Evolutionary conservation across 306 rosid genomes (phyloP), one percentile per base, ranked within the genome.

Genomic region (Dryas alaskensis): DNA sequence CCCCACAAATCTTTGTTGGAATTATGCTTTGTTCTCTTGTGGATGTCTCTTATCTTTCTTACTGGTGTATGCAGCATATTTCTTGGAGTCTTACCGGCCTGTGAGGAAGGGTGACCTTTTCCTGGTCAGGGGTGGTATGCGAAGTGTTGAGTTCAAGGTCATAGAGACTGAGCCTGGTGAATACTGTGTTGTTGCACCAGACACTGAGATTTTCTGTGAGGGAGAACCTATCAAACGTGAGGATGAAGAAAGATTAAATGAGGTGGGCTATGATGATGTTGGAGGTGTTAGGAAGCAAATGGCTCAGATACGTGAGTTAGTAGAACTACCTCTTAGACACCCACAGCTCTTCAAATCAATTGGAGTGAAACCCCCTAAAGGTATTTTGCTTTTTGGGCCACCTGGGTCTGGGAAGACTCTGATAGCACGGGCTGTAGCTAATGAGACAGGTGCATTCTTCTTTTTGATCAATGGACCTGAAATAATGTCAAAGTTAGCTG

Each of bases 271-370:
- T 76, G 90, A 88, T 86, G 88, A 86, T 80, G 90, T 84, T 79
- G 94, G 94, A 53, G 94, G 91, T 73, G 94, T 89, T 55, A 81
- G 92, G 83, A 89, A 87, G 75, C 95, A 87, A 76, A 89, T 89
- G 95, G 91, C 92, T 69, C 91, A 89, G 75, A 89, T 89, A n/a
- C 91, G 89, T 3, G 91, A 89, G 75, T 78, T 87, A 5, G 94
- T 89, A 3, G 91, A 89, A 60, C 86, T 89, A 68, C 94, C 94
- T 53, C 94, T 89, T 50, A 85, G 91, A 72, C 91, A 89, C 68
- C 94, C 94, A 7, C 93, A 86, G 46, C 90, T 89, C 69, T 89
- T 89, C 83, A 86, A 84, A 75, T 72, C 90, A 66, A 89, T 86
- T 67, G 93, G 90, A 69, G 93, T 89, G 54, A 86, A 89, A 81